Evolutionary conservation across 164 flowering plant species (phyloP), one percentile per base, ranked within the genome.

Genomic region (Magnolia kwangsiensis): DNA sequence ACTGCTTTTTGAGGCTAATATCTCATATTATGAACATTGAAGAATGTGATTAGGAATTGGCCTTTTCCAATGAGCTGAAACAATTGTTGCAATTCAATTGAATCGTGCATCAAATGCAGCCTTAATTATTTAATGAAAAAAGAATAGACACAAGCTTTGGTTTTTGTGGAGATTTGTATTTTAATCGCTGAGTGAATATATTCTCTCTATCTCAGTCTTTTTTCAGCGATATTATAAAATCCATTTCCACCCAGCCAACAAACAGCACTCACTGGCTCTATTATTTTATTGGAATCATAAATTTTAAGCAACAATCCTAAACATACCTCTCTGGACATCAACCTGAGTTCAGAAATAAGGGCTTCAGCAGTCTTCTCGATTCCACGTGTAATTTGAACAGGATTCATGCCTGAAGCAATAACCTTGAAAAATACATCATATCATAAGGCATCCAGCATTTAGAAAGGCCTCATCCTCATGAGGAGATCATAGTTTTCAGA

Each of bases 331-430:
- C 88, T 89, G 29, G 98, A 90, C 92, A 91, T 91, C 73, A 82
- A 81, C 74, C 87, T 91, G 64, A 95, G 94, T 74, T 91, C 95
- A 73, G 90, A 76, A 69, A 92, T 90, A 72, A 95, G 93, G 27
- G 95, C 95, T 61, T 80, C 84, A 18, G 96, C 92, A 9, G 96
- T 90, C 81, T 89, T 92, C 78, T 89, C 92, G 24, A 95, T 92
- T 49, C 98, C 98, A 67, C 96, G 89, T 13, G 91, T 81, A 64
- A 95, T 78, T 78, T 92, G 96, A 74, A 92, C 80, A 29, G 98
- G 97, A 78, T 90, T 95, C 81, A 83, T 68, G 45, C 98, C 98
- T 73, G 94, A 91, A 79, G 92, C 91, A 76, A 85, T 78, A 20
- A 94, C 95, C 97, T 92, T 74, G 21, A 71, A 73, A 74, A 50